phyloP scores from a whole-genome alignment of 2,329 filamentous ascomycete species.

The Xylariales sp. region DNA sequence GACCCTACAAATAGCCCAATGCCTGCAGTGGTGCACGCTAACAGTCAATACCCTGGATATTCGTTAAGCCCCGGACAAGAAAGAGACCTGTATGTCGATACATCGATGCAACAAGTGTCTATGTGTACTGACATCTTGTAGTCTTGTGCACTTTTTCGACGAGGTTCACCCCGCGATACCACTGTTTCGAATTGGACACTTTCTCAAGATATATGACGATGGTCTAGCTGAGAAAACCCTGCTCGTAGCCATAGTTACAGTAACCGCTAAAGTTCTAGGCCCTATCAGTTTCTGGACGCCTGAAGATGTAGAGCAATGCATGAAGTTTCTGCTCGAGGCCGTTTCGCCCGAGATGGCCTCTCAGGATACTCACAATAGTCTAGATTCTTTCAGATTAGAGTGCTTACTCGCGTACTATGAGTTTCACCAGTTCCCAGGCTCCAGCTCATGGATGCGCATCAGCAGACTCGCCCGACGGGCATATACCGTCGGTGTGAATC shows the following conservation, averaged over 20 bases:
- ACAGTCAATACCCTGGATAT: constrained; percentile 39
- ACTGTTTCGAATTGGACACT: constrained; percentile 45
- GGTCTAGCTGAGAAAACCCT: constrained; percentile 39
- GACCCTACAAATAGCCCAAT: constrained; percentile 27
- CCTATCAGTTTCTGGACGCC: constrained; percentile 41
- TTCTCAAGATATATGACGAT: constrained; percentile 45
- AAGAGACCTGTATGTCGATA: constrained; percentile 40
- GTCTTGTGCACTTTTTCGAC: constrained; percentile 47
- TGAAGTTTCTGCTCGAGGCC: constrained; percentile 40
- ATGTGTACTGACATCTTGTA: constrained; percentile 21
- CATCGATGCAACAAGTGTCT: neutral
- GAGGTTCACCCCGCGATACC: constrained; percentile 49
- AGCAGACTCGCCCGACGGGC: constrained; percentile 51
- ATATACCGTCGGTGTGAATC: constrained; percentile 50
- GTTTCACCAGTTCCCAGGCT: constrained; percentile 52
- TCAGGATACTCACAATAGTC: constrained; percentile 23
- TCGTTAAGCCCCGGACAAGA: constrained; percentile 38
- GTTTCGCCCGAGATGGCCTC: constrained; percentile 33
- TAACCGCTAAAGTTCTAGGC: constrained; percentile 47
- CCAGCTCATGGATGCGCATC: constrained; percentile 50
- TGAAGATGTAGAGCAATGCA: constrained; percentile 42
- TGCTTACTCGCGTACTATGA: constrained; percentile 53
- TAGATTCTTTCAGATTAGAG: constrained; percentile 50
- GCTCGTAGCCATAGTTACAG: constrained; percentile 46
- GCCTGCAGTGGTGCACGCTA: neutral